These are phyloP conservation scores for Paraurostyla sp. DNA, from an alignment of 73 alveolate genomes.

Conservation along the genomic window DNA sequence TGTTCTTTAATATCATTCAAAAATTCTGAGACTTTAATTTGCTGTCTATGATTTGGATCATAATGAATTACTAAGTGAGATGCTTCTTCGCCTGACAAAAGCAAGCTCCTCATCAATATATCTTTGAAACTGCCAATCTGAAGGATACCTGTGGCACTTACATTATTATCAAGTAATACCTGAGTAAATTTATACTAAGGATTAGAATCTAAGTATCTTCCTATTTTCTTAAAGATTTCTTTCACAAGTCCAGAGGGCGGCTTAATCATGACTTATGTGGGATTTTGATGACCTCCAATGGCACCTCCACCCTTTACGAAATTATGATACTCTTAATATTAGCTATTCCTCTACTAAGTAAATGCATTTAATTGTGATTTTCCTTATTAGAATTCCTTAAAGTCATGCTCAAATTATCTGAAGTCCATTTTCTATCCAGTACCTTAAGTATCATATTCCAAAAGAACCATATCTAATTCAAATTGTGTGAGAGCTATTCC, in stretches of 20 bases:
- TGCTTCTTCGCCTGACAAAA: not conserved
- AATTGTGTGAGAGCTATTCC: not conserved
- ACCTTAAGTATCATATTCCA: slow-evolving; percentile 33
- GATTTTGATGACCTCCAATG: no score
- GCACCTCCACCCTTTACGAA: not conserved
- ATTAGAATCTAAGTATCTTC: slow-evolving; percentile 3
- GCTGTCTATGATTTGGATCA: slow-evolving; percentile 3
- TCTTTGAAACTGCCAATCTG: not conserved
- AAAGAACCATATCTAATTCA: slow-evolving; percentile 24
- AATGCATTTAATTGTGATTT: not conserved
- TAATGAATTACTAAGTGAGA: not conserved
- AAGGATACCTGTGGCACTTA: not conserved
- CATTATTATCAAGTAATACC: not conserved
- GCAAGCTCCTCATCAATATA: not conserved
- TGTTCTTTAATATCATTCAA: not conserved
- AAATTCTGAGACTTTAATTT: not conserved
- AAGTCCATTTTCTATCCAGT: not conserved
- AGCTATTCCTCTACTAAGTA: not conserved
- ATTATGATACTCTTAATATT: not conserved
- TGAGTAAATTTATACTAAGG: not conserved
- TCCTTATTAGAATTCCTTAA: not conserved
- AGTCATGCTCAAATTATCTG: slow-evolving; percentile 16
- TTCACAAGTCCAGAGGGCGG: not conserved
- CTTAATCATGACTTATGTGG: not conserved
- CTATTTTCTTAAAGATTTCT: not conserved